A percentile compares a stretch with the other conserved stretches of the same genome.
These are phyloP conservation scores for Penicillium corylophilum DNA, from an alignment of 2,329 filamentous ascomycete species.

Conservation along the genomic window DNA sequence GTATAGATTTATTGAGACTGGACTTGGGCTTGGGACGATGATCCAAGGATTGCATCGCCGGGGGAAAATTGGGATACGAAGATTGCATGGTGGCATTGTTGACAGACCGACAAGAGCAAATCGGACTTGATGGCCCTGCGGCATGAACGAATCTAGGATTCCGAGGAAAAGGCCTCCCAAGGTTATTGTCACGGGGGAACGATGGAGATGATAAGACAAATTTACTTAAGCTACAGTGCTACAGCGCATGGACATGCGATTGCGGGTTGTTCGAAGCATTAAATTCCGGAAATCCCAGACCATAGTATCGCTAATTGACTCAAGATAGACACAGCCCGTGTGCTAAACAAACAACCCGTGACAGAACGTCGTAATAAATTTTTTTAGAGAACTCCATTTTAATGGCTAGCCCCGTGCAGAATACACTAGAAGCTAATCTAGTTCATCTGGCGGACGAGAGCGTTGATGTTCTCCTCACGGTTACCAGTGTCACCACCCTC, in stretches of 20 bases:
- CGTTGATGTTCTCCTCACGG: conserved; percentile 98
- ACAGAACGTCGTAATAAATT: conserved; percentile 26
- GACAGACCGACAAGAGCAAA: too few species aligned
- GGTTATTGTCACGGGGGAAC: too few species aligned
- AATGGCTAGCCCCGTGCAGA: neutral
- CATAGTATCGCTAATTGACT: conserved; percentile 33
- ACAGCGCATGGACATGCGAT: conserved; percentile 13
- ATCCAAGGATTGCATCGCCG: too few species aligned
- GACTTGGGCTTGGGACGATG: too few species aligned
- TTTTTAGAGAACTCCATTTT: conserved; percentile 7
- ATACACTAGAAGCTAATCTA: conserved; percentile 50
- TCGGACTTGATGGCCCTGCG: too few species aligned
- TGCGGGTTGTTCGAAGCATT: conserved; percentile 39
- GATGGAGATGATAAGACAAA: too few species aligned
- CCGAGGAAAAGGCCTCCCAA: too few species aligned
- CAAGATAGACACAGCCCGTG: conserved; percentile 32
- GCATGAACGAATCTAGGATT: too few species aligned
- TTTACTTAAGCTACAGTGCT: neutral
- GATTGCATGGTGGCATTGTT: too few species aligned
- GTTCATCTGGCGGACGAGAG: conserved; percentile 97
- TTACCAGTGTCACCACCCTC: conserved; percentile 98
- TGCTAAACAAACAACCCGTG: conserved; percentile 36
- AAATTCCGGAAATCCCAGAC: conserved; percentile 36
- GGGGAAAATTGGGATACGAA: too few species aligned
- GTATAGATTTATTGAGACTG: too few species aligned